Base-by-base conservation (phyloP, 805 yeast species). In the Hagleromyces aurorensis region DNA sequence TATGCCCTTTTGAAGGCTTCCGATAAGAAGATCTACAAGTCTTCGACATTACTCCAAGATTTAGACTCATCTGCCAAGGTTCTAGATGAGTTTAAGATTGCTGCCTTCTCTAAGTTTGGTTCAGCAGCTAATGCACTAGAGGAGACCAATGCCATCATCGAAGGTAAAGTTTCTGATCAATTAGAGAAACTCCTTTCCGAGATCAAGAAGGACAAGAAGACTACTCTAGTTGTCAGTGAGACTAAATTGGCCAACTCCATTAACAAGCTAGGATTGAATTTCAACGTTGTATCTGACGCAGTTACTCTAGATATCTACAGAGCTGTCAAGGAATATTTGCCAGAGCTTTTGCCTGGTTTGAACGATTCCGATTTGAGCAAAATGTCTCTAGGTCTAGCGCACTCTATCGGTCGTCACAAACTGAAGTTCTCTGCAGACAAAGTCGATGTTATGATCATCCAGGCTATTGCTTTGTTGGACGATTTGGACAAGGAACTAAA, bases 361-460 rank as follows among this genome's bases (percentile, higher is more conserved):
- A 74, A 78, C 26, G 95, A 84, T 52, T 60, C 72, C 42, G 89
- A 85, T 48, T 64, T 89, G 47, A 75, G 81, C 41, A 91, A 91
- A 55, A 91, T 89, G 98, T 82, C 97, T 8, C 74, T 89, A 41
- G 98, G 98, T 75, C 74, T 91, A 59, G 96, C 98, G 30, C 98
- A 91, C 65, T 89, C 97, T 28, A 79, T 91, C 50, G 98, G 97
- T 55, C 89, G 98, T 67, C 94, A 89, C 64, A 91, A 91, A 69
- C 77, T 91, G 59, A 91, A 91, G 65, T 91, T 91, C 59, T 80
- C 94, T 32, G 94, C 97, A 40, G 98, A 91, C 61, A 91, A 91
- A 66, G 98, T 91, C 36, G 98, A 91, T 65, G 89, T 93, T 43
- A 91, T 91, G 98, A 89, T 91, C 59, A 93, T 91, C 42, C 98